These are phyloP conservation scores for Phialophora tarda DNA, from an alignment of 2,329 filamentous ascomycete species.

Conservation along the genomic window DNA sequence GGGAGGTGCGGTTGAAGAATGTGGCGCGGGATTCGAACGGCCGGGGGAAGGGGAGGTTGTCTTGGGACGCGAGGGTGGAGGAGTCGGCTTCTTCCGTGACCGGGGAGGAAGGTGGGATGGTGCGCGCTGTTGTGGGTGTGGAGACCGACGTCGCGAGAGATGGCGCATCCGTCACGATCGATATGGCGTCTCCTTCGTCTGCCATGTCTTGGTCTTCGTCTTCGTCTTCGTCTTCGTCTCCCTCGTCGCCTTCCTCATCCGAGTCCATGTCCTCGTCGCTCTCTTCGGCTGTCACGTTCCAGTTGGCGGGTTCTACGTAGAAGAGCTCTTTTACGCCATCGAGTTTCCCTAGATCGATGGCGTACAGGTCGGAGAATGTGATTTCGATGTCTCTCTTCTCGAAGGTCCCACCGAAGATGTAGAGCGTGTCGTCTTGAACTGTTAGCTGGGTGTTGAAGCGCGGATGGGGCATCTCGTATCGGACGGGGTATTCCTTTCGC, in stretches of 20 bases:
- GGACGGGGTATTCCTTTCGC: conserved; percentile 64
- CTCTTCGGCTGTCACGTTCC: conserved; percentile 70
- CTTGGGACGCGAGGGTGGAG: conserved; percentile 42
- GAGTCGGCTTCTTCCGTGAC: background rate
- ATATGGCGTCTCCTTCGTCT: conserved; percentile 46
- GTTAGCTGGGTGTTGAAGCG: conserved; percentile 90
- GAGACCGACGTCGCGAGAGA: conserved; percentile 39
- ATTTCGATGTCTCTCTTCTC: conserved; percentile 95
- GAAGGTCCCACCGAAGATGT: conserved; percentile 93
- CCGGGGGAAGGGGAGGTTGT: conserved; percentile 65
- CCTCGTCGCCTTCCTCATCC: background rate
- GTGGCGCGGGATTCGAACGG: conserved; percentile 90
- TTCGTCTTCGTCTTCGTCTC: conserved; percentile 46
- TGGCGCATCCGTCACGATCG: conserved; percentile 42
- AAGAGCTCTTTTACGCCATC: conserved; percentile 94
- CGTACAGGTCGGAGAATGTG: conserved; percentile 93
- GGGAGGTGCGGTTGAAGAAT: conserved; percentile 86
- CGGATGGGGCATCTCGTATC: conserved; percentile 83
- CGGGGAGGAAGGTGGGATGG: conserved; percentile 39
- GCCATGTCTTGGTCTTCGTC: conserved; percentile 50
- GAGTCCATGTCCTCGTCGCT: conserved; percentile 52
- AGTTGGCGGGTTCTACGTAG: conserved; percentile 82
- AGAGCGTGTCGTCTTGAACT: conserved; percentile 89
- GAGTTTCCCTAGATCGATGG: conserved; percentile 90
- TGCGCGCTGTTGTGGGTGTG: conserved; percentile 48